A percentile compares a stretch with the other conserved stretches of the same genome.
phyloP scores from a whole-genome alignment of 2,329 filamentous ascomycete genomes.

The Apiospora malaysiana region DNA sequence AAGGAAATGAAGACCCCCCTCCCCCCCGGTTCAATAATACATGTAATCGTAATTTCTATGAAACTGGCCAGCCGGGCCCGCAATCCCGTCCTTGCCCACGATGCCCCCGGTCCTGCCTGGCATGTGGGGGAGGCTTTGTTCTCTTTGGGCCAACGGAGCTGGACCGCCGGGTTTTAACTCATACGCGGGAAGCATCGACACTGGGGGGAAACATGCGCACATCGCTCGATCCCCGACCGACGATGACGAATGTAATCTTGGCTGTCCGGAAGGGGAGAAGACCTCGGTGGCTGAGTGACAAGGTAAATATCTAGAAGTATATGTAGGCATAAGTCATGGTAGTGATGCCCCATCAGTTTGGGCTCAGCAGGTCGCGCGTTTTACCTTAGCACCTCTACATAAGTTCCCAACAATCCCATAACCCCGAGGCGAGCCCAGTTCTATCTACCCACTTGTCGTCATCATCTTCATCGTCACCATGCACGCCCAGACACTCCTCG shows the following conservation, averaged over 20 bases:
- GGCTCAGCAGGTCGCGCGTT: neutral
- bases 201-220: neutral
- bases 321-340: neutral
- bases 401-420: neutral
- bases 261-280: neutral
- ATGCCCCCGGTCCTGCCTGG: neutral
- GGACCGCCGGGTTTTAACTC: neutral
- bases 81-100: neutral
- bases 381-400: neutral
- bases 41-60: neutral
- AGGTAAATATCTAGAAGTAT: neutral
- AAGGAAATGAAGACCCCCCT: neutral
- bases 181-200: neutral
- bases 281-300: neutral
- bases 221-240: neutral
- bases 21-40: neutral
- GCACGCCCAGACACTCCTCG: conserved; percentile 12
- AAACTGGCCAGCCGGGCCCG: neutral
- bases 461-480: neutral
- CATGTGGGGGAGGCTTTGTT: neutral
- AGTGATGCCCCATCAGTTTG: neutral
- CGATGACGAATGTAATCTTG: neutral
- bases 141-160: conserved; percentile 2
- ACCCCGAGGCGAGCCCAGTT: neutral
- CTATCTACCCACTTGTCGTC: neutral